A percentile compares a stretch with the other conserved stretches of the same genome.
These are phyloP conservation scores for Bipolaris victoriae DNA, from an alignment of 2,329 filamentous ascomycete species.

Conservation along the genomic window DNA sequence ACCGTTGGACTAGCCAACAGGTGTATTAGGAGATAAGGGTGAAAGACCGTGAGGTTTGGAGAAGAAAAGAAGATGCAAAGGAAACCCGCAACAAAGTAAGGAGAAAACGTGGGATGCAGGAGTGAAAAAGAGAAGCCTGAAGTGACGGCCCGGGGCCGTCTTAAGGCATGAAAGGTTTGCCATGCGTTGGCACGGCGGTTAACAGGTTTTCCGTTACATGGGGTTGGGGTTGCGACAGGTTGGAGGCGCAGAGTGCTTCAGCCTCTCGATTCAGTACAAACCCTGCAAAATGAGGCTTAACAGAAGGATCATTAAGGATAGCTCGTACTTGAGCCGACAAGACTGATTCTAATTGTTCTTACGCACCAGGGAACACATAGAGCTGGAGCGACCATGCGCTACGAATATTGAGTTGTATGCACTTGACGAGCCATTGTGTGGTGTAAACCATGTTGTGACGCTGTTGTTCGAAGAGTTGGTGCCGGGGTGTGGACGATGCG, in stretches of 20 bases:
- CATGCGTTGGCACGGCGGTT: conserved; percentile 35
- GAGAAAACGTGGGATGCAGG: conserved; percentile 36
- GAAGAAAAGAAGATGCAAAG: conserved; percentile 43
- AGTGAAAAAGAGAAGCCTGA: conserved; percentile 41
- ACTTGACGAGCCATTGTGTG: not conserved
- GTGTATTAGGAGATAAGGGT: conserved; percentile 39
- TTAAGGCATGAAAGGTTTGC: conserved; percentile 49
- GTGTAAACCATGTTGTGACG: conserved; percentile 2
- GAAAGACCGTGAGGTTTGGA: conserved; percentile 17
- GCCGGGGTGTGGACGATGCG: conserved; percentile 31
- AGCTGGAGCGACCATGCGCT: not conserved
- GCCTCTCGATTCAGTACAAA: conserved; percentile 34
- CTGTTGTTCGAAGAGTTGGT: conserved; percentile 22
- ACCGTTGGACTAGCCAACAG: conserved; percentile 47
- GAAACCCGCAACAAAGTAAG: conserved; percentile 34
- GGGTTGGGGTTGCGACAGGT: conserved; percentile 43
- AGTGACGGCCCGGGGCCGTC: conserved; percentile 37
- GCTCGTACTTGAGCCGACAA: not conserved
- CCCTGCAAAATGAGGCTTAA: conserved; percentile 29
- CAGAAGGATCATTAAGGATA: not conserved
- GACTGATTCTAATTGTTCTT: not conserved
- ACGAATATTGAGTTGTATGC: not conserved
- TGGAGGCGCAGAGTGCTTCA: conserved; percentile 48
- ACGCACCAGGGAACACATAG: not conserved
- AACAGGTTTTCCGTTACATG: conserved; percentile 41